Evolutionary conservation across 192 early-diverging fungal species (phyloP).

Genomic region (Podochytrium sp.): DNA sequence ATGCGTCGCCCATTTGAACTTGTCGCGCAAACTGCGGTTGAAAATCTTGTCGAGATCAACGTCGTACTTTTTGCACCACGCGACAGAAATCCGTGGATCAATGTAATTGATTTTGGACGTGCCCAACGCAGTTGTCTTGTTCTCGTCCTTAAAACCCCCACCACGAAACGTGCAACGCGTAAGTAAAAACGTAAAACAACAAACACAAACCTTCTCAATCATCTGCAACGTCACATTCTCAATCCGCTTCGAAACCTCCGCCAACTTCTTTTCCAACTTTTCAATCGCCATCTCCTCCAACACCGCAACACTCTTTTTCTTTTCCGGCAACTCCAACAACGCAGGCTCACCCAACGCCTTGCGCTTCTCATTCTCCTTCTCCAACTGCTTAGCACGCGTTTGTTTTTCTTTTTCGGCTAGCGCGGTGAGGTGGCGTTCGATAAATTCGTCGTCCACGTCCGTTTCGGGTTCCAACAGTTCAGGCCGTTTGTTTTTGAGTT

Average conservation of each 20-base stretch:
- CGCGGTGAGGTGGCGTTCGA: constrained; percentile 59
- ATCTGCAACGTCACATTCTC: constrained; percentile 71
- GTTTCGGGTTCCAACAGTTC: constrained; percentile 70
- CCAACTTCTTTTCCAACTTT: constrained; percentile 72
- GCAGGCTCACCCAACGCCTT: constrained; percentile 59
- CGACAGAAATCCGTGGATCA: constrained; percentile 92
- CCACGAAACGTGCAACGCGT: background rate
- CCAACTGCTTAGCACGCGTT: constrained; percentile 59
- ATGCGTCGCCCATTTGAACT: constrained; percentile 90
- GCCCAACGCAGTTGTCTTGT: constrained; percentile 92
- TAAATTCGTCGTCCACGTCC: constrained; percentile 80
- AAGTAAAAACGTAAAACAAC: constrained; percentile 13
- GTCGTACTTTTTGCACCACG: constrained; percentile 88
- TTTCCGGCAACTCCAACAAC: constrained; percentile 54
- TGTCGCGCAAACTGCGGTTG: constrained; percentile 84
- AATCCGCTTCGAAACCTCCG: constrained; percentile 74
- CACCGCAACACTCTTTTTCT: constrained; percentile 42
- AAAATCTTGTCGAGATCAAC: constrained; percentile 95
- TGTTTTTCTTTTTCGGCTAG: constrained; percentile 78
- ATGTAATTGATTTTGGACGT: constrained; percentile 99
- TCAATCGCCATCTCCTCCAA: constrained; percentile 54
- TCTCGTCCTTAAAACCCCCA: constrained; percentile 74
- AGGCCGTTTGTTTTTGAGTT: constrained; percentile 75
- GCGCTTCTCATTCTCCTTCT: constrained; percentile 86
- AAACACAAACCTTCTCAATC: constrained; percentile 78